Percentiles rank a stretch among this genome's conserved stretches.
Conservation (phyloP, 306 rosid species). For the Cucurbita pepo region DNA sequence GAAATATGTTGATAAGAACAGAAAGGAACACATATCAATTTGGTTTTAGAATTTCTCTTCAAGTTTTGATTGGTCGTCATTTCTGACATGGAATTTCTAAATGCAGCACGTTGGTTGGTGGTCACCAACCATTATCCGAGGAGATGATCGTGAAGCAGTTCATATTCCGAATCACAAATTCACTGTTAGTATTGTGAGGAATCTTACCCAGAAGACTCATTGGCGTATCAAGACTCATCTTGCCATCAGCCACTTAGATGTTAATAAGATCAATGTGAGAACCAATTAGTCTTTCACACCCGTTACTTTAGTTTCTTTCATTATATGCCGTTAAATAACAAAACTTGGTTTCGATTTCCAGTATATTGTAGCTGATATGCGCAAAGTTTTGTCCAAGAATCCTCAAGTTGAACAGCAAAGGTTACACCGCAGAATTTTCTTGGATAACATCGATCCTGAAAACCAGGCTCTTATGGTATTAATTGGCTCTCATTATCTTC, state of each 20-base stretch:
- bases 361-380: conserved; percentile 96
- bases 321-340: not conserved
- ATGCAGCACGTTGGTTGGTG: conserved; percentile 95
- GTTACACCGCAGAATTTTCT: conserved; percentile 91
- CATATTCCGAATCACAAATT: conserved; percentile 98
- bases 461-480: conserved; percentile 80
- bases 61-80: not conserved
- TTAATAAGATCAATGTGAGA: conserved; percentile 84
- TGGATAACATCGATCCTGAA: conserved; percentile 62
- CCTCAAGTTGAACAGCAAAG: conserved; percentile 97
- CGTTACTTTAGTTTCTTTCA: not conserved
- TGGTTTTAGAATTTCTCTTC: not conserved
- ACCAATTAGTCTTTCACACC: conserved; percentile 1
- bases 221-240: conserved; percentile 93
- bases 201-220: conserved; percentile 89
- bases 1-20: not conserved
- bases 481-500: conserved; percentile 2
- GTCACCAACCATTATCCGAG: conserved; percentile 96
- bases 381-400: conserved; percentile 90
- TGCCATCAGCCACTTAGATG: conserved; percentile 91
- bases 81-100: conserved; percentile 1
- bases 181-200: conserved; percentile 89
- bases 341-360: conserved; percentile 19
- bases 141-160: conserved; percentile 98
- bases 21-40: not conserved